Evolutionary conservation across 148 eudicot species (phyloP).

Genomic region (Cornus controversa): DNA sequence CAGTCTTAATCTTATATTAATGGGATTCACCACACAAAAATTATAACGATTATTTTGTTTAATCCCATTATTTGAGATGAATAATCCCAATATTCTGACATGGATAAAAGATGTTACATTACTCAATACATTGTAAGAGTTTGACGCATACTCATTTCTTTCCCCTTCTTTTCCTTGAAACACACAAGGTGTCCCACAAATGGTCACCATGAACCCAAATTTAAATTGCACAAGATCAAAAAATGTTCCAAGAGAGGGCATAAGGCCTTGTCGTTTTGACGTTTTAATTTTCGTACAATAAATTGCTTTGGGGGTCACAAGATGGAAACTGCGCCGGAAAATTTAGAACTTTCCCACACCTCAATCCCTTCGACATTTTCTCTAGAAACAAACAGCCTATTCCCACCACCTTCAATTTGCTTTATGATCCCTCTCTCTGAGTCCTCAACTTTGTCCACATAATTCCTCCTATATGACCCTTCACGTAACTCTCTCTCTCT

Average conservation of each 20-base stretch:
- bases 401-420: slow-evolving; percentile 74
- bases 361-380: slow-evolving; percentile 83
- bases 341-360: slow-evolving; percentile 81
- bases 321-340: slow-evolving; percentile 41
- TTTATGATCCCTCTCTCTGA: slow-evolving; percentile 55
- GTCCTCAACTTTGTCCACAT: slow-evolving; percentile 68
- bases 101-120: no score
- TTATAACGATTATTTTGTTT: no score
- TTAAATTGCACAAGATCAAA: neutral
- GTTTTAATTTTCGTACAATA: neutral
- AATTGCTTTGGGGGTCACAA: neutral
- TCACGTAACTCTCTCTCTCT: slow-evolving; percentile 24
- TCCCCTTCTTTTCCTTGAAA: no score
- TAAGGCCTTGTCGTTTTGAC: neutral
- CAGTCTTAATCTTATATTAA: no score
- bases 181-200: no score
- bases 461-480: slow-evolving; percentile 64
- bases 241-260: no score
- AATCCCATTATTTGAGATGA: no score
- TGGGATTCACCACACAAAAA: no score
- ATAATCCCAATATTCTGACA: no score
- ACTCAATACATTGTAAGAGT: no score
- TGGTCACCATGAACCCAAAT: neutral
- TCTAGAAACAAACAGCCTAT: slow-evolving; percentile 80
- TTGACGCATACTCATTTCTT: no score